These are phyloP conservation scores for Apophysomyces elegans DNA, from an alignment of 371 early-diverging fungal genomes.

Conservation along the genomic window DNA sequence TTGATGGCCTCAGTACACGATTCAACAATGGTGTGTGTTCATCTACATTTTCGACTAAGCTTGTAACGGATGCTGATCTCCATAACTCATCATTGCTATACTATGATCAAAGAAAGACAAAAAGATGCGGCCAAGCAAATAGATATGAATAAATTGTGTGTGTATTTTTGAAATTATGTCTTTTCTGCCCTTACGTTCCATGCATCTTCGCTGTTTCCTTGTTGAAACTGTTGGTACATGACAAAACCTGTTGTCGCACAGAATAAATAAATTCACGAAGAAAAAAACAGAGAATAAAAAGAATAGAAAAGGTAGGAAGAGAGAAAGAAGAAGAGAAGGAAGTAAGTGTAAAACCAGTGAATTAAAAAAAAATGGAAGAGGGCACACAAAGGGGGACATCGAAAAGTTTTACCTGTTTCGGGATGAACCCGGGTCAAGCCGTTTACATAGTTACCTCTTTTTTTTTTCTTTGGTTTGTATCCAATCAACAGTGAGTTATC, in stretches of 20 bases:
- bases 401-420: constrained; percentile 7
- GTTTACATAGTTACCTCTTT: not conserved
- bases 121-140: not conserved
- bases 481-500: not conserved
- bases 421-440: constrained; percentile 12
- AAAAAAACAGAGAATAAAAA: not conserved
- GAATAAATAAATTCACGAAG: not conserved
- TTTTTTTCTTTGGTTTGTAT: not conserved
- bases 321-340: constrained; percentile 5
- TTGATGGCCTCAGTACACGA: constrained; percentile 41
- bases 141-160: too few relatives aligned
- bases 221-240: constrained; percentile 34
- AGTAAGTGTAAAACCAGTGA: not conserved
- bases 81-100: constrained; percentile 33
- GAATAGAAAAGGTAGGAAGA: not conserved
- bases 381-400: not conserved
- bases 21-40: constrained; percentile 46
- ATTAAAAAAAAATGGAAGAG: not conserved
- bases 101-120: constrained; percentile 10
- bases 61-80: constrained; percentile 26
- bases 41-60: constrained; percentile 33
- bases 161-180: not conserved
- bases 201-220: constrained; percentile 33
- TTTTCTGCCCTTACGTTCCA: constrained; percentile 31
- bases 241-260: constrained; percentile 6